These are phyloP conservation scores for Pontederia crassipes DNA, from an alignment of 176 grass and related monocot species.

Conservation along the genomic window DNA sequence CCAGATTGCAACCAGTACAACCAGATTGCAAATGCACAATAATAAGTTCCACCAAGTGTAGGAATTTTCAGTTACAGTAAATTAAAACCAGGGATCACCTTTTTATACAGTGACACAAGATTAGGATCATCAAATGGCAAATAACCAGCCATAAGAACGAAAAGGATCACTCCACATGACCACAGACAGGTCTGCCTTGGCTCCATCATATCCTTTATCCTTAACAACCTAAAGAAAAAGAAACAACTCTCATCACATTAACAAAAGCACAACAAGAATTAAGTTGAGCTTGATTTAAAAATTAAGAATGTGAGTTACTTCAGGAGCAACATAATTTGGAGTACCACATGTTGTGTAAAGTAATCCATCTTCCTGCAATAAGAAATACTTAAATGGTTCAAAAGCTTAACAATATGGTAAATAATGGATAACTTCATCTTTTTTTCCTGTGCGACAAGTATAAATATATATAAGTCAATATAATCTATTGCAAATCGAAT, in stretches of 20 bases:
- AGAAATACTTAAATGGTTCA: background rate
- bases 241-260: background rate
- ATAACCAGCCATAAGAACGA: conserved; percentile 95
- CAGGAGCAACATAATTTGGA: conserved; percentile 97
- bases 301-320: conserved; percentile 30
- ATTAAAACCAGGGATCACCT: conserved; percentile 29
- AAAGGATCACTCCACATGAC: conserved; percentile 98
- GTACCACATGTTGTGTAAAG: conserved; percentile 94
- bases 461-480: background rate
- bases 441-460: no score
- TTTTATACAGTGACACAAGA: conserved; percentile 80
- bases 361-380: conserved; percentile 72
- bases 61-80: no score
- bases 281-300: background rate
- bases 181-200: conserved; percentile 83
- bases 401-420: background rate
- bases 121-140: conserved; percentile 92
- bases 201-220: conserved; percentile 95
- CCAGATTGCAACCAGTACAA: conserved; percentile 1
- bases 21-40: background rate
- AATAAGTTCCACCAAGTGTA: no score
- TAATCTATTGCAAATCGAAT: no score
- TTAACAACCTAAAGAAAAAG: conserved; percentile 54
- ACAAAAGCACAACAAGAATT: background rate
- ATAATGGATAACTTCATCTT: no score